Base-by-base conservation (phyloP, 305 asterid species). In the Solanum aculeatissimum region DNA sequence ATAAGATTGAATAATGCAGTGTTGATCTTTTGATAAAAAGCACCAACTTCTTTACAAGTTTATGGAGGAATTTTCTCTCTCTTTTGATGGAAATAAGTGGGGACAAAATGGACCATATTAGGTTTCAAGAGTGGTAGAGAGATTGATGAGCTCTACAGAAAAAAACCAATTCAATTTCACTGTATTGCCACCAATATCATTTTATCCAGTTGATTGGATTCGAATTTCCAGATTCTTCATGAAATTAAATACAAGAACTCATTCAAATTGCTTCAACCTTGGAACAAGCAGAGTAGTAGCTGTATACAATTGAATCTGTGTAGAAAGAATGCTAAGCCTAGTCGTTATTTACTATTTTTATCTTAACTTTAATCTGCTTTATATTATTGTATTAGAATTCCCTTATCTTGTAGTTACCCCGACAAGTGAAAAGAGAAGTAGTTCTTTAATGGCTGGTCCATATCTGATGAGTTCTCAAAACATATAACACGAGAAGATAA, bases 61-160 rank as follows among this genome's bases (percentile, higher is more conserved):
- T 86, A 81, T 94, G 83, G 93, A 91, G 85, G 98, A 95, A 88
- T 95, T 94, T 84, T 92, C 92, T 27, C 40, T n/a, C 0, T 83
- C 88, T 57, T 94, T 90, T 89, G 89, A 92, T 90, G 98, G 98
- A 70, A 92, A 89, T 27, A 90, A 8, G 51, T 94, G 98, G 98
- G 98, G 98, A 18, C 93, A 95, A 69, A 95, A 95, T 84, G 98
- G 98, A 0, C 97, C 97, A 4, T 93, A 94, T 65, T 66, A 94
- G 32, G 95, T 94, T n/a, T 90, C 96, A 43, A 91, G 98, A 47
- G 98, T 95, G 43, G 93, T 92, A 13, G 71, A 86, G 0, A 86
- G 85, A 29, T 81, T 87, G 43, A 85, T 3, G 23, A 81, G 55
- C 42, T 70, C 47, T 0, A 69, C 43, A 27, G 40, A 6, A 35